These are phyloP conservation scores for Mycogone perniciosa DNA, from an alignment of 2,329 filamentous ascomycete genomes.

Conservation along the genomic window DNA sequence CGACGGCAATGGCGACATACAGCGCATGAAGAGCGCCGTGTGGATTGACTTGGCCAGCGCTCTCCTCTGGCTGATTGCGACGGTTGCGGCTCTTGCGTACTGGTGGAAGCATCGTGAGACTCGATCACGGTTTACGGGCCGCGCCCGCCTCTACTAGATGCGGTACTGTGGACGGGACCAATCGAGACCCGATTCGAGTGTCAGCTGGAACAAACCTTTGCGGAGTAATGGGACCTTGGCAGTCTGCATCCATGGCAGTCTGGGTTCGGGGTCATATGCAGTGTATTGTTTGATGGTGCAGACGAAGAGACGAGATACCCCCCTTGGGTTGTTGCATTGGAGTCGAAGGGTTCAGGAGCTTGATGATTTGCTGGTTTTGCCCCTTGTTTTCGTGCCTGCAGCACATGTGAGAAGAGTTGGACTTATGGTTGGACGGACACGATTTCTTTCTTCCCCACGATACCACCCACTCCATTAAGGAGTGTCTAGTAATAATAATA, in stretches of 20 bases:
- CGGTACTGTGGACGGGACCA: no score
- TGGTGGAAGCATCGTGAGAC: constrained; percentile 52
- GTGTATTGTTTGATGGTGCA: neutral
- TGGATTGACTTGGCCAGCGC: constrained; percentile 75
- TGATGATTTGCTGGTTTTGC: neutral
- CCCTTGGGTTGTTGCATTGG: constrained; percentile 4
- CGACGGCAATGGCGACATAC: constrained; percentile 56
- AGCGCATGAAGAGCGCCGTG: constrained; percentile 78
- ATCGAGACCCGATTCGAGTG: no score
- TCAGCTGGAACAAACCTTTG: no score
- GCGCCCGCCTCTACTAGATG: constrained; percentile 42
- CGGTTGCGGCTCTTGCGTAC: constrained; percentile 47
- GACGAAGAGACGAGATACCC: constrained; percentile 4
- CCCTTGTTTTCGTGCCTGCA: neutral
- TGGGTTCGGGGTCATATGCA: neutral
- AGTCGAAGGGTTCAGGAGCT: neutral
- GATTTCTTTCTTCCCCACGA: neutral
- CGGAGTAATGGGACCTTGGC: no score
- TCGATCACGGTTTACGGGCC: constrained; percentile 51
- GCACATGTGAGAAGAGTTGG: neutral
- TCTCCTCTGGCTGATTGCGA: constrained; percentile 66
- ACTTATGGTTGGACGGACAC: neutral
- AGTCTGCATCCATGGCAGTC: constrained; percentile 2
- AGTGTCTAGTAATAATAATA: neutral
- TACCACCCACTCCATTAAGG: neutral